Conservation (phyloP, 2,329 filamentous ascomycete genomes). For the Stromatinia cepivora region DNA sequence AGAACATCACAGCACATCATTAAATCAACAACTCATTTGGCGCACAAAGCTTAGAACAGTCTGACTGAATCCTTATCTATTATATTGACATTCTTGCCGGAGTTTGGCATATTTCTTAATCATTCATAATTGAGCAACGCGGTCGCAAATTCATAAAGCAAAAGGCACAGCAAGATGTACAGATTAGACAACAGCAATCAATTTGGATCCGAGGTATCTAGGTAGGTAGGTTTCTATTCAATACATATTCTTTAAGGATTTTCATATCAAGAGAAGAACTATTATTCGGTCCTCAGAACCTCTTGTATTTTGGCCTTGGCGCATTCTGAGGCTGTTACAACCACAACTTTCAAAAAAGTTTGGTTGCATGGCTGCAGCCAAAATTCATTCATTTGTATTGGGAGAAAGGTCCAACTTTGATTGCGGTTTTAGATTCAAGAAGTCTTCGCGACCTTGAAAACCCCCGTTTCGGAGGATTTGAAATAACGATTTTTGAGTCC, state of each 20-base stretch:
- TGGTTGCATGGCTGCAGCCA: neutral
- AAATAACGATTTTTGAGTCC: neutral
- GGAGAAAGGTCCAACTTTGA: neutral
- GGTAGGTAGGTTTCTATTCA: neutral
- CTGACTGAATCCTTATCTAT: neutral
- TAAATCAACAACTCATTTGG: no score
- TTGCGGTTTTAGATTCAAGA: neutral
- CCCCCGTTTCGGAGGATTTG: neutral
- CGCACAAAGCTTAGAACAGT: no score
- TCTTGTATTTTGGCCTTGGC: neutral
- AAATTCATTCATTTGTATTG: neutral
- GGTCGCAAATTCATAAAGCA: neutral
- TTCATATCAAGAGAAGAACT: constrained; percentile 1
- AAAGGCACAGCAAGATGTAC: neutral
- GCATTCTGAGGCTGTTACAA: neutral
- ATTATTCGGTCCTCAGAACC: neutral
- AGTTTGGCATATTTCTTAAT: neutral
- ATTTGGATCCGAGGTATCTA: neutral
- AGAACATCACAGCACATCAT: no score
- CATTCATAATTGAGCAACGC: no score
- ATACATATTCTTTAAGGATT: neutral
- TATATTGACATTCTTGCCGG: neutral
- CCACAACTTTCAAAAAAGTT: neutral
- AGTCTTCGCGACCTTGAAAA: neutral
- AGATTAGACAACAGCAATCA: neutral